Conservation (phyloP, 495 filamentous ascomycete species). For the Tetracladium setigerum region DNA sequence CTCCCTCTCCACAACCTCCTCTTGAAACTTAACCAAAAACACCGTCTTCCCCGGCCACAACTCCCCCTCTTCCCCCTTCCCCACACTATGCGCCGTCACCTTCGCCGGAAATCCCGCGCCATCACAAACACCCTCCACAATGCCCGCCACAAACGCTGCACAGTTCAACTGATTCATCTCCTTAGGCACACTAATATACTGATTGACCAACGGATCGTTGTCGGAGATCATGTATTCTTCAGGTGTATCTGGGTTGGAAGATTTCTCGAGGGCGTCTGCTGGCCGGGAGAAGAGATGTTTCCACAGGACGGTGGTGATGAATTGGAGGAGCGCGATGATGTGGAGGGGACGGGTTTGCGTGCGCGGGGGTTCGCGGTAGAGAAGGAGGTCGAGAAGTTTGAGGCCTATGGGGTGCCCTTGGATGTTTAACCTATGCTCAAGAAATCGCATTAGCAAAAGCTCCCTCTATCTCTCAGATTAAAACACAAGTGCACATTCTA, state of each 20-base stretch:
- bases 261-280: slow-evolving; percentile 88
- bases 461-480: not conserved
- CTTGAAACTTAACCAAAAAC: slow-evolving; percentile 84
- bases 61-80: slow-evolving; percentile 61
- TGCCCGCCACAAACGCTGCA: slow-evolving; percentile 89
- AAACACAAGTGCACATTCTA: too few relatives aligned
- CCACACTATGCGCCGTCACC: slow-evolving; percentile 85
- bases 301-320: slow-evolving; percentile 88
- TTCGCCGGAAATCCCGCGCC: slow-evolving; percentile 80
- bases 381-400: slow-evolving; percentile 88
- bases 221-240: slow-evolving; percentile 98
- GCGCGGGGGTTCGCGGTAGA: slow-evolving; percentile 64
- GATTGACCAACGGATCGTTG: slow-evolving; percentile 92
- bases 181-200: slow-evolving; percentile 82
- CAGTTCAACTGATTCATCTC: slow-evolving; percentile 97
- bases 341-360: slow-evolving; percentile 72
- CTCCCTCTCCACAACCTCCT: slow-evolving; percentile 87
- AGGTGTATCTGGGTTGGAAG: slow-evolving; percentile 65
- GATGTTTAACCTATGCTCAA: slow-evolving; percentile 62
- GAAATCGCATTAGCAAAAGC: not conserved
- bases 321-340: slow-evolving; percentile 86
- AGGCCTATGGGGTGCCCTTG: slow-evolving; percentile 95
- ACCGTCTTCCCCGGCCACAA: slow-evolving; percentile 96
- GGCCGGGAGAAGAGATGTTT: slow-evolving; percentile 83
- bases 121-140: slow-evolving; percentile 93